A percentile compares a stretch with the other conserved stretches of the same genome.
These are phyloP conservation scores for Pythium myriotylum DNA, from an alignment of 352 stramenopile species.

Conservation along the genomic window DNA sequence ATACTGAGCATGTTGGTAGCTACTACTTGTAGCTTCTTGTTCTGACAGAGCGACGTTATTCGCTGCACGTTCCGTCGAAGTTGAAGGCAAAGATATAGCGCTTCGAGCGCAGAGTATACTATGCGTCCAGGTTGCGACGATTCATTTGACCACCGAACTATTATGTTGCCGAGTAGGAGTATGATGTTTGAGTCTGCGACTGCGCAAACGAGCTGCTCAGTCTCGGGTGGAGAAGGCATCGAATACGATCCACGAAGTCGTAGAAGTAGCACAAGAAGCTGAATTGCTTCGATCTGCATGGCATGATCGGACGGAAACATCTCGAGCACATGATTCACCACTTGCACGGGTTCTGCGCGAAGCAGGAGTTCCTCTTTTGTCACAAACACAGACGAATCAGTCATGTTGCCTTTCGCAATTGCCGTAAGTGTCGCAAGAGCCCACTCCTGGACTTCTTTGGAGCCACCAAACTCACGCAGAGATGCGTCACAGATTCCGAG, in stretches of 20 bases:
- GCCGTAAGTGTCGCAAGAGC: conserved; percentile 7
- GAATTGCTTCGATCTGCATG: conserved; percentile 9
- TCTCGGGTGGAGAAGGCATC: background rate
- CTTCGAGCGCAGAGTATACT: background rate
- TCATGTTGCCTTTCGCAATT: background rate
- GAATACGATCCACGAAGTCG: conserved; percentile 10
- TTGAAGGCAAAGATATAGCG: conserved; percentile 14
- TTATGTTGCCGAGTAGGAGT: conserved; percentile 4
- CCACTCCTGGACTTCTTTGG: conserved; percentile 20
- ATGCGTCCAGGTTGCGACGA: background rate
- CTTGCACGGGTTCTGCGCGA: conserved; percentile 8
- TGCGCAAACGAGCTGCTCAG: background rate
- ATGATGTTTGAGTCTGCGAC: conserved; percentile 12
- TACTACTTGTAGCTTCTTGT: background rate
- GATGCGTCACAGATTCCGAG: conserved; percentile 22
- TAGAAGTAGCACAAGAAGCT: conserved; percentile 10
- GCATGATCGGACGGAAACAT: conserved; percentile 10
- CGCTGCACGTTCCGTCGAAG: conserved; percentile 7
- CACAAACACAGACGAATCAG: background rate
- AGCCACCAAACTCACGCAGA: conserved; percentile 8
- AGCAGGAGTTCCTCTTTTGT: conserved; percentile 7
- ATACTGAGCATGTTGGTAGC: background rate
- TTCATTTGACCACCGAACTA: conserved; percentile 5
- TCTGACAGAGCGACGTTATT: conserved; percentile 13
- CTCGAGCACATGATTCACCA: conserved; percentile 11